Percentiles rank a stretch among this genome's conserved stretches.
Evolutionary conservation across 345 rosid species (phyloP).

Genomic region (Arabidopsis suecica): DNA sequence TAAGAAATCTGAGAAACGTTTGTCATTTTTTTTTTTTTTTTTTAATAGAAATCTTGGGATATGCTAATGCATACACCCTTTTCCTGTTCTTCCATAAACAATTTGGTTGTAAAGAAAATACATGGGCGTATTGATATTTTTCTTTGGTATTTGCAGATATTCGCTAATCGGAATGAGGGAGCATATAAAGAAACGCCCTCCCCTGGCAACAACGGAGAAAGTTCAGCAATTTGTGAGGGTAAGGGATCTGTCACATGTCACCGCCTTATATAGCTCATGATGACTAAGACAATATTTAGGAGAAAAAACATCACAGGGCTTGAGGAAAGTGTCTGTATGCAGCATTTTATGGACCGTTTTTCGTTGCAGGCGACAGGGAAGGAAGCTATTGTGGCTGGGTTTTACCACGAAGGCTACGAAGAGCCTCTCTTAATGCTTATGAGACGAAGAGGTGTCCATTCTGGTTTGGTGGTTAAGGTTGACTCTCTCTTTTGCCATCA

Average conservation of each 20-base stretch:
- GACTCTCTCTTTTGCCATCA: conserved; percentile 39
- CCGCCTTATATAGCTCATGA: neutral
- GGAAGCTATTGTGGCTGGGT: conserved; percentile 91
- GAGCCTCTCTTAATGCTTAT: conserved; percentile 96
- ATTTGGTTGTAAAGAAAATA: neutral
- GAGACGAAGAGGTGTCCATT: conserved; percentile 95
- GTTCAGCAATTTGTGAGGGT: conserved; percentile 95
- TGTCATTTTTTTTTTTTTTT: conserved; percentile 20
- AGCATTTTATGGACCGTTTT: conserved; percentile 26
- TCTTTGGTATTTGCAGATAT: conserved; percentile 53
- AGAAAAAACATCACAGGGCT: neutral
- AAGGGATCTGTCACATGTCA: conserved; percentile 42
- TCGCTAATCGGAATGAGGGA: conserved; percentile 82
- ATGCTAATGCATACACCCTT: neutral
- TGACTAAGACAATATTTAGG: neutral
- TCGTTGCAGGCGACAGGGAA: conserved; percentile 77
- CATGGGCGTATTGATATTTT: neutral
- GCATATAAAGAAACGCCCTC: conserved; percentile 98
- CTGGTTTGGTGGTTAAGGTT: conserved; percentile 96
- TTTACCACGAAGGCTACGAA: conserved; percentile 94
- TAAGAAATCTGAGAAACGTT: conserved; percentile 50
- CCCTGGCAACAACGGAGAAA: conserved; percentile 93
- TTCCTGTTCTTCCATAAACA: conserved; percentile 4
- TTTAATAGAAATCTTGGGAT: conserved; percentile 9
- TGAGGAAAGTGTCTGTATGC: conserved; percentile 11